These are phyloP conservation scores for Anethum foeniculum DNA, from an alignment of 140 eudicot genomes.

Conservation along the genomic window DNA sequence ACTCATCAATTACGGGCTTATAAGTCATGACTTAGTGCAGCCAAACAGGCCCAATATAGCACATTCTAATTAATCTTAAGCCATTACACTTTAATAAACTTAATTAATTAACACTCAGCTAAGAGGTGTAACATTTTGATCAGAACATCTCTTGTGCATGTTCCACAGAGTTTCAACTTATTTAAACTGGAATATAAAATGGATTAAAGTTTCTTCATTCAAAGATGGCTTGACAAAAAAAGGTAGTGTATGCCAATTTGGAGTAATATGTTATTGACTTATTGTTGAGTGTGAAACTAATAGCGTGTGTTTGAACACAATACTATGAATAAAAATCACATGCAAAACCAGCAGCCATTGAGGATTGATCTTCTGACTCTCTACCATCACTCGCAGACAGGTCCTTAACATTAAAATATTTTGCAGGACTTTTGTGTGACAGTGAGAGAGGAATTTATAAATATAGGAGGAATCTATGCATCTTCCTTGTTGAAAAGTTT, in stretches of 20 bases:
- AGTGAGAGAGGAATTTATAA: background rate
- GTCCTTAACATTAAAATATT: background rate
- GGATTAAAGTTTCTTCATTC: no score
- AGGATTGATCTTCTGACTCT: background rate
- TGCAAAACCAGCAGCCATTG: background rate
- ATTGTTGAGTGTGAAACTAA: background rate
- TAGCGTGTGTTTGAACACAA: background rate
- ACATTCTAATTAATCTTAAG: no score
- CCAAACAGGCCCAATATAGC: no score
- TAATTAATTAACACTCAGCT: no score
- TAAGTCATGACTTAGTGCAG: no score
- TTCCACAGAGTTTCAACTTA: no score
- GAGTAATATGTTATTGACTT: background rate
- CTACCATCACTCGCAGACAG: background rate
- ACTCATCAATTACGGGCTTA: no score
- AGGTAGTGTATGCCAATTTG: background rate
- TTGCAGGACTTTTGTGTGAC: background rate
- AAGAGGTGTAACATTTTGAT: no score
- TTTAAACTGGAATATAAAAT: no score
- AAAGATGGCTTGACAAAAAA: no score
- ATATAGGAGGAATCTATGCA: background rate
- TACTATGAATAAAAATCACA: background rate
- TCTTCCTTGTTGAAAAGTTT: background rate
- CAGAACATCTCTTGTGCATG: no score
- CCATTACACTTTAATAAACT: no score